Base-by-base conservation (phyloP, 2,329 filamentous ascomycete species). In the Penicillium expansum region DNA sequence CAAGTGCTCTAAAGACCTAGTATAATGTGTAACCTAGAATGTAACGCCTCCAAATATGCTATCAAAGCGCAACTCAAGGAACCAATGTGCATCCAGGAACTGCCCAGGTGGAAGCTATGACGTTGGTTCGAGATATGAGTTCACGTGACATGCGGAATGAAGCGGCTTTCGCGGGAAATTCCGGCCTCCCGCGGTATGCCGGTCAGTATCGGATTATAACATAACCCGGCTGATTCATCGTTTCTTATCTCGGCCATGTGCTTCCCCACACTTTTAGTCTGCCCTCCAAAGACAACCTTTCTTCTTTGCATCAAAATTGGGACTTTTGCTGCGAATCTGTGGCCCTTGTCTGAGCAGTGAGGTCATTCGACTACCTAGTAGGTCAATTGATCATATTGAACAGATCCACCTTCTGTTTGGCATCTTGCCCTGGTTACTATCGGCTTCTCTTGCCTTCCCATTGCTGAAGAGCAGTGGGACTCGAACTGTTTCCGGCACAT, bases 231-330 rank as follows among this genome's bases (percentile, higher is more conserved):
- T 64, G 58, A 64, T 52, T 64, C 57, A 56, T 52, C 39, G 24
- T 57, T 48, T 41, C 60, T 63, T 62, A 62, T 64, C 61, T 52
- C 53, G 18, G 30, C 49, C 49, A 52, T 48, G 50, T 57, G 56
- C 52, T 62, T 65, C 64, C 62, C 64, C 64, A 65, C 64, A 65
- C 61, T 65, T 66, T 63, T 48, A 22, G 56, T 48, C 48, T 16
- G 42, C 38, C 22, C 51, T 60, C 51, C 33, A 56, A 48, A 55
- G 48, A 52, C 32, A 51, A 51, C 42, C 42, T 53, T 45, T 43
- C 48, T 59, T 54, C 16, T 61, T 52, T 37, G 44, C 39, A 37
- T 38, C 20, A 30, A 33, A 35, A 51, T 55, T 45, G 37, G 29
- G 30, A 51, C 30, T 39, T 54, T 41, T 38, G 33, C 35, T 35